Conservation (phyloP, 345 rosid genomes). For the Citrus inodora region DNA sequence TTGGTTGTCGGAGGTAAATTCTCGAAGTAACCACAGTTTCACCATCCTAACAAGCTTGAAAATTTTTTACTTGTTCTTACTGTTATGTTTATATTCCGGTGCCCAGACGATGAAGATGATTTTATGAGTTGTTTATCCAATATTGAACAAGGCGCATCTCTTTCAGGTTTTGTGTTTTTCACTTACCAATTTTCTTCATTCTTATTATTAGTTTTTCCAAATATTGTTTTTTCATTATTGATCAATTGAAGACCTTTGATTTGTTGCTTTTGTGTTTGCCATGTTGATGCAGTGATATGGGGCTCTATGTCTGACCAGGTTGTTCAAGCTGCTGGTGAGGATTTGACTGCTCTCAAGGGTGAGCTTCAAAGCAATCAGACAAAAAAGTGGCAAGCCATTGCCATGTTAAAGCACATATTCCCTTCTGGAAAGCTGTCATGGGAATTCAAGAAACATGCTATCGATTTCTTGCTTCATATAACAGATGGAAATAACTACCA, state of each 20-base stretch:
- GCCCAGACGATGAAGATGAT: conserved; percentile 58
- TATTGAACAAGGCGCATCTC: conserved; percentile 70
- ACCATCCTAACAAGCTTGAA: neutral
- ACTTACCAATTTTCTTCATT: conserved; percentile 1
- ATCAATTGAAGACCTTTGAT: neutral
- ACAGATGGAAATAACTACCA: conserved; percentile 36
- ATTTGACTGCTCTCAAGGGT: conserved; percentile 35
- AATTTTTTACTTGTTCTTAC: neutral
- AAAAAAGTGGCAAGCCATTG: conserved; percentile 76
- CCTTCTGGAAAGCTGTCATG: conserved; percentile 52
- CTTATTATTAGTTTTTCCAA: neutral
- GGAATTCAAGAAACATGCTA: conserved; percentile 63
- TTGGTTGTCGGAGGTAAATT: conserved; percentile 45
- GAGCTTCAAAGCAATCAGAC: conserved; percentile 55
- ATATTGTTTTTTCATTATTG: neutral
- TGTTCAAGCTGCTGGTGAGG: conserved; percentile 45
- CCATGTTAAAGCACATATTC: conserved; percentile 66
- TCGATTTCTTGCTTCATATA: conserved; percentile 65
- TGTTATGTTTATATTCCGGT: conserved; percentile 8
- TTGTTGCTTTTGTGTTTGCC: conserved; percentile 7
- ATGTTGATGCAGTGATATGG: conserved; percentile 58
- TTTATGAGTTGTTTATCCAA: conserved; percentile 35
- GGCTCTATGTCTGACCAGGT: conserved; percentile 44
- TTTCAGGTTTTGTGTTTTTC: conserved; percentile 53
- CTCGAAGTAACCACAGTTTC: conserved; percentile 4